A percentile compares a stretch with the other conserved stretches of the same genome.
These are phyloP conservation scores for Bolboschoenoplectus hybrid DNA, from an alignment of 202 grass and related monocot genomes.

Conservation along the genomic window DNA sequence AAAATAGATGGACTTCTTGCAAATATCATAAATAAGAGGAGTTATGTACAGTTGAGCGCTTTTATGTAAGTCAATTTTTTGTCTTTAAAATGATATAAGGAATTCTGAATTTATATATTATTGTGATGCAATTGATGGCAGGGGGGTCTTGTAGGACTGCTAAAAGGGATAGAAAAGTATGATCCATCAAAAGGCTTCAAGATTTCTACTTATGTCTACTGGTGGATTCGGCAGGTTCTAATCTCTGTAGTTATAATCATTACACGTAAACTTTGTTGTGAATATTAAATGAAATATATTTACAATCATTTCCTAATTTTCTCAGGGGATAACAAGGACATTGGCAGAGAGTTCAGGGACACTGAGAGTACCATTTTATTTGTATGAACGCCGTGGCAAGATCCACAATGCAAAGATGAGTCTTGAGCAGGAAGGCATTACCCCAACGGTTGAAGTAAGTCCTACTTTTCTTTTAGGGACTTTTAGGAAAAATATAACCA, in stretches of 20 bases:
- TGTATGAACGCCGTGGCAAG: conserved; percentile 75
- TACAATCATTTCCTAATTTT: conserved; percentile 37
- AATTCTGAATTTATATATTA: conserved; percentile 1
- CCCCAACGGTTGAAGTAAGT: conserved; percentile 68
- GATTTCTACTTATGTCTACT: conserved; percentile 96
- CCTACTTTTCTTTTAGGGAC: neutral
- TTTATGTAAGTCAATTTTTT: neutral
- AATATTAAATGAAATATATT: conserved; percentile 24
- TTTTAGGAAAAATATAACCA: neutral
- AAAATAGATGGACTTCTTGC: neutral
- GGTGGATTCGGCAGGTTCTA: conserved; percentile 94
- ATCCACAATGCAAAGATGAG: conserved; percentile 75
- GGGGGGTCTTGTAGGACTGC: conserved; percentile 91
- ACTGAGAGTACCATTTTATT: conserved; percentile 79
- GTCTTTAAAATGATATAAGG: conserved; percentile 5
- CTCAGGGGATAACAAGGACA: conserved; percentile 89
- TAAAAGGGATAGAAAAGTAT: conserved; percentile 90
- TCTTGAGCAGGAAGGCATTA: conserved; percentile 71
- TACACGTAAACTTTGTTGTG: neutral
- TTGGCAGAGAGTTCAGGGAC: conserved; percentile 75
- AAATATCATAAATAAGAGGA: neutral
- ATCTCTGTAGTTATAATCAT: neutral
- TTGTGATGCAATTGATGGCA: conserved; percentile 36
- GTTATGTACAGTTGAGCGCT: neutral
- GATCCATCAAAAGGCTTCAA: conserved; percentile 86